These are phyloP conservation scores for Acanthamoeba healyi DNA, from an alignment of 208 protist genomes.

Conservation along the genomic window DNA sequence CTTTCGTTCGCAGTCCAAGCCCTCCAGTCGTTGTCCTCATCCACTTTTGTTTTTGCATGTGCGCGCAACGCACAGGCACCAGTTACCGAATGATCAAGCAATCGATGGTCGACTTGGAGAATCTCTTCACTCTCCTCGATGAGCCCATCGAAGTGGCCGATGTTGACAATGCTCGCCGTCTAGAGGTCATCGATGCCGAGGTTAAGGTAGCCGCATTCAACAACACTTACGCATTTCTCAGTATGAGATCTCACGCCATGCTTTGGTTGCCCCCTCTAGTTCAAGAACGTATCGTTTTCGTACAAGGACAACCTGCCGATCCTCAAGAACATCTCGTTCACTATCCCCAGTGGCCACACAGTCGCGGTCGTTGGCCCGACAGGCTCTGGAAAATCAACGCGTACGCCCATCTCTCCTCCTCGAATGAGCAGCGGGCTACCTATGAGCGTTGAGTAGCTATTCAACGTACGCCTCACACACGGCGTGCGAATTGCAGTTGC, in stretches of 20 bases:
- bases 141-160: conserved; percentile 46
- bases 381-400: conserved; percentile 47
- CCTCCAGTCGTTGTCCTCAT: too few species aligned
- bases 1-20: too few species aligned
- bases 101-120: conserved; percentile 89
- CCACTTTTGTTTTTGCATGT: too few species aligned
- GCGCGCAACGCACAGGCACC: too few species aligned
- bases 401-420: neutral
- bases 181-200: conserved; percentile 28
- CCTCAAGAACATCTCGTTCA: conserved; percentile 63
- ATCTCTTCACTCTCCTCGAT: conserved; percentile 83
- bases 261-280: conserved; percentile 76
- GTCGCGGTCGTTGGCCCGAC: conserved; percentile 65
- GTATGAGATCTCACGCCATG: too few species aligned
- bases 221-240: too few species aligned
- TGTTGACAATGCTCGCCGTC: neutral
- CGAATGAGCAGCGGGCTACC: too few species aligned
- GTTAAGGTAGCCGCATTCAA: neutral
- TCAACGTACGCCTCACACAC: too few species aligned
- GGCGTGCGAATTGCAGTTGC: conserved; percentile 33
- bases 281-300: conserved; percentile 87
- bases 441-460: too few species aligned
- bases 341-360: conserved; percentile 45
- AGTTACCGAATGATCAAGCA: conserved; percentile 89
- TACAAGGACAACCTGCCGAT: conserved; percentile 81